Conservation (phyloP, 768 basidiomycete species). For the Podaxis sp. region DNA sequence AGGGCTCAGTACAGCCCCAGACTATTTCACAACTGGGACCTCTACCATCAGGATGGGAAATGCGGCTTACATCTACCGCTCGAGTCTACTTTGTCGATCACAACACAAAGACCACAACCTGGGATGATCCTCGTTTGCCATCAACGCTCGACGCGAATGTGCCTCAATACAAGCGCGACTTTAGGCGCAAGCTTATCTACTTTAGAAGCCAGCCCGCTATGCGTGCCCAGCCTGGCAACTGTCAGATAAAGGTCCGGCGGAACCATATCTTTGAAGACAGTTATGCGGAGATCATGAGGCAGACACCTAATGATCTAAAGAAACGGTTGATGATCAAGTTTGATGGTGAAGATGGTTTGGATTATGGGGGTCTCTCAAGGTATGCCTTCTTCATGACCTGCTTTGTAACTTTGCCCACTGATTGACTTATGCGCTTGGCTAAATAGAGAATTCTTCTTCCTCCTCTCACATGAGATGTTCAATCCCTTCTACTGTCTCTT, state of each 20-base stretch:
- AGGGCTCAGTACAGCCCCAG: constrained; percentile 88
- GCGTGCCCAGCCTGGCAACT: constrained; percentile 97
- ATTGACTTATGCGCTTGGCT: background rate
- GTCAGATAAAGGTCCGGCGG: constrained; percentile 96
- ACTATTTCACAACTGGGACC: constrained; percentile 97
- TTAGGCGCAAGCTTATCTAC: constrained; percentile 98
- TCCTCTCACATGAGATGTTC: constrained; percentile 99
- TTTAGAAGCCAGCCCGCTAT: constrained; percentile 99
- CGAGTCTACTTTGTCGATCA: constrained; percentile 99
- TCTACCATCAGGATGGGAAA: constrained; percentile 98
- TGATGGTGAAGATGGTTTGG: constrained; percentile 97
- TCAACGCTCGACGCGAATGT: constrained; percentile 95
- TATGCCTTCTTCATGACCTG: constrained; percentile 31
- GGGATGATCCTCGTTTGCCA: constrained; percentile 97
- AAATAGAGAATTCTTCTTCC: constrained; percentile 97
- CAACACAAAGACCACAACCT: constrained; percentile 99
- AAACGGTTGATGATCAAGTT: constrained; percentile 99
- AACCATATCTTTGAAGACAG: constrained; percentile 99
- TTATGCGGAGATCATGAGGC: constrained; percentile 99
- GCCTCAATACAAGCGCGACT: constrained; percentile 99
- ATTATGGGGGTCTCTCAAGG: constrained; percentile 98
- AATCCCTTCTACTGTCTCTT: constrained; percentile 99
- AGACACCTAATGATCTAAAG: constrained; percentile 97
- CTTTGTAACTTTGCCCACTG: background rate
- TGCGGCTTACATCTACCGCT: constrained; percentile 97